A percentile compares a stretch with the other conserved stretches of the same genome.
Evolutionary conservation across 2,329 filamentous ascomycete species (phyloP).

Genomic region (Cladosporium sp.): DNA sequence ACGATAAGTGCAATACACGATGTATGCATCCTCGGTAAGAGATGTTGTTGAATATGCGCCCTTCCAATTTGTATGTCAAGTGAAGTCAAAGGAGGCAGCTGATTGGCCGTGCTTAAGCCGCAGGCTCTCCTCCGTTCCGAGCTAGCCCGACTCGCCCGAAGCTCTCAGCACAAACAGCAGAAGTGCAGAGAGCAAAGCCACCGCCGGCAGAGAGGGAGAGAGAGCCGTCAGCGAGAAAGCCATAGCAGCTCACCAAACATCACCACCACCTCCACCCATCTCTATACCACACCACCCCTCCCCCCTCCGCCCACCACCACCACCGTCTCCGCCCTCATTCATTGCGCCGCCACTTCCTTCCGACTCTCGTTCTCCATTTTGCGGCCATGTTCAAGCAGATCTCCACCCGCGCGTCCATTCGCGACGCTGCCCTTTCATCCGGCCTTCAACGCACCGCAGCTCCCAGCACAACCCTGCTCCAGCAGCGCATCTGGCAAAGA

Average conservation of each 20-base stretch:
- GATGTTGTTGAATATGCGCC: too few relatives aligned
- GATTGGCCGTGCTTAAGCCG: too few relatives aligned
- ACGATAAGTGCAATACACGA: too few relatives aligned
- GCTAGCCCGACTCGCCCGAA: too few relatives aligned
- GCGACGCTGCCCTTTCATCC: conserved; percentile 23
- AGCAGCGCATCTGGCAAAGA: conserved; percentile 50
- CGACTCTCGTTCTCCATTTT: background rate
- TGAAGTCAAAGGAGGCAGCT: too few relatives aligned
- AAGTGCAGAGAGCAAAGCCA: too few relatives aligned
- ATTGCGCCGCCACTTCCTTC: conserved; percentile 11
- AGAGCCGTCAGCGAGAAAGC: background rate
- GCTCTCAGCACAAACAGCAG: too few relatives aligned
- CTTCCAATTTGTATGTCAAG: too few relatives aligned
- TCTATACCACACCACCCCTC: background rate
- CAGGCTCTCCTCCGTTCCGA: too few relatives aligned
- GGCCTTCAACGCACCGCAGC: conserved; percentile 18
- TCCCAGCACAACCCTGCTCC: conserved; percentile 42
- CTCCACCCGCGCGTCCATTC: conserved; percentile 20
- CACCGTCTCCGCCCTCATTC: background rate
- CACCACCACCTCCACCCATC: conserved; percentile 1
- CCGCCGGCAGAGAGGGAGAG: too few relatives aligned
- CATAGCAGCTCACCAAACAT: conserved; percentile 3
- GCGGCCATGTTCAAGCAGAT: conserved; percentile 25
- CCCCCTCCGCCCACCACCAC: background rate
- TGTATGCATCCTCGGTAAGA: too few relatives aligned